Base-by-base conservation (phyloP, 371 early-diverging fungal species). In the Lichtheimia hyalospora region DNA sequence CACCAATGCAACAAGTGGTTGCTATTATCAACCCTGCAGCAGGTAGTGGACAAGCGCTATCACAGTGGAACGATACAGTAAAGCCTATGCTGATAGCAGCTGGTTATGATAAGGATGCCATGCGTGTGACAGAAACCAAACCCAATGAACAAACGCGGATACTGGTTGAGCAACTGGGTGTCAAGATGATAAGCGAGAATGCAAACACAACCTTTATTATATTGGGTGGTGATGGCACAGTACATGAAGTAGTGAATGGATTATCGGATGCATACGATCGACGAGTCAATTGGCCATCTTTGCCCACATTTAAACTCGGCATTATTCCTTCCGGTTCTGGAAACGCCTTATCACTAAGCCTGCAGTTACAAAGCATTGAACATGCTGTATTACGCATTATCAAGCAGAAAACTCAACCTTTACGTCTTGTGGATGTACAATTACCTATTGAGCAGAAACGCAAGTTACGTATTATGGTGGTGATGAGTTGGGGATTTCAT, bases 401-500 rank as follows among this genome's bases (percentile, higher is more conserved):
- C 16, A 57, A 71, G n/a, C 69, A 66, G 0, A 24, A 64, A 12
- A 63, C 71, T n/a, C 58, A 63, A 16, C 66, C 71, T 0, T 70
- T 75, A 28, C 66, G 60, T n/a, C 40, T 66, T 2, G 67, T 75
- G 58, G 65, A 74, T 34, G 74, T 75, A 8, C 24, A 55, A 14
- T 49, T 77, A 23, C 61, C 63, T n/a, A 55, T 42, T 12, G 42
- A 60, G 46, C 50, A 28, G 43, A 55, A 24, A 12, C 46, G 25
- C 14, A 57, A 54, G 3, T 40, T 46, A 1, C 66, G 71, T 4
- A 40, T 80, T 8, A 34, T 80, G 0, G 77, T 80, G 12, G 77
- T 80, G 14, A 62, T 80, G 71, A 77, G 77, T 28, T 80, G 75
- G 74, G 81, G 81, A 24, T 80, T 80, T 54, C 81, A 80, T 62